Evolutionary conservation across 2,329 filamentous ascomycete species (phyloP).

Genomic region (Fusarium sulawesiense): DNA sequence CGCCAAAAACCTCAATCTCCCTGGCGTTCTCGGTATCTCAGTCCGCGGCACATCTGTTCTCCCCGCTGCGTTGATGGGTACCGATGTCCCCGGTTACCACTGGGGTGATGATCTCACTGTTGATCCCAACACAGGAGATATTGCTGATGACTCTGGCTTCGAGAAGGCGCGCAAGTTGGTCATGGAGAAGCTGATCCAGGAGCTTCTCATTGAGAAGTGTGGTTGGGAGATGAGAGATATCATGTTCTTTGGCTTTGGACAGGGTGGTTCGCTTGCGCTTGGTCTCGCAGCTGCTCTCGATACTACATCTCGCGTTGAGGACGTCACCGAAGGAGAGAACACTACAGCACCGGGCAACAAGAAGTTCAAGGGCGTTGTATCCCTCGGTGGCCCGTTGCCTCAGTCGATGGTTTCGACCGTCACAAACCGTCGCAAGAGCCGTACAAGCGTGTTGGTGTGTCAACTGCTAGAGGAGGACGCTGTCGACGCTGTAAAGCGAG

Average conservation of each 20-base stretch:
- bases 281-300: conserved; percentile 63
- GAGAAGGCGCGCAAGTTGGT: conserved; percentile 60
- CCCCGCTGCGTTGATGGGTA: conserved; percentile 70
- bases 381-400: conserved; percentile 71
- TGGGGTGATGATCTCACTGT: conserved; percentile 76
- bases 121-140: conserved; percentile 59
- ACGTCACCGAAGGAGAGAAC: conserved; percentile 44
- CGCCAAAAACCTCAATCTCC: conserved; percentile 75
- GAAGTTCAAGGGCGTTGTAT: conserved; percentile 67
- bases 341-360: conserved; percentile 16
- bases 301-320: conserved; percentile 50
- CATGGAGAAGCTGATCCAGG: conserved; percentile 62
- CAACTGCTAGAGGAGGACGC: conserved; percentile 73
- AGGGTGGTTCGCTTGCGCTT: conserved; percentile 73
- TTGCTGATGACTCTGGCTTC: conserved; percentile 74
- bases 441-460: conserved; percentile 71
- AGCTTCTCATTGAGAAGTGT: conserved; percentile 64
- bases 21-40: conserved; percentile 80
- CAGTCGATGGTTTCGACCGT: conserved; percentile 61
- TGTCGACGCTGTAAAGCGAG: conserved; percentile 70
- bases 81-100: conserved; percentile 59
- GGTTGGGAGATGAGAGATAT: conserved; percentile 71
- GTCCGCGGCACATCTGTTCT: conserved; percentile 77
- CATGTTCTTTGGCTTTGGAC: conserved; percentile 73
- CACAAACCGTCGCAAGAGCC: conserved; percentile 63